Percentiles rank a stretch among this genome's conserved stretches.
Evolutionary conservation across 1,139 yeast genomes (phyloP).

Genomic region (Debaryomyces sp.): DNA sequence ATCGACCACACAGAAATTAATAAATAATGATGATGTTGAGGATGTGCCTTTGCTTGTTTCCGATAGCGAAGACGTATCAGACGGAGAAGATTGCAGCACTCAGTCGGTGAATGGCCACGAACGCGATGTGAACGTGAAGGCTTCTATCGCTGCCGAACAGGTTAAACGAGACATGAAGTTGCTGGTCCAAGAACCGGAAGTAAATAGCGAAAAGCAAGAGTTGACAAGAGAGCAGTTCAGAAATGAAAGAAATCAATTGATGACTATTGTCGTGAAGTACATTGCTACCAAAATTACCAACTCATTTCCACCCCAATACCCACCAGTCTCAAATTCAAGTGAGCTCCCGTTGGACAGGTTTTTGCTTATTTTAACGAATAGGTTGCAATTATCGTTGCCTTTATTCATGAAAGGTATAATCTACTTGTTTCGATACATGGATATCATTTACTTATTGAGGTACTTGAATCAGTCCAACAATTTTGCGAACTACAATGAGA

Average conservation of each 20-base stretch:
- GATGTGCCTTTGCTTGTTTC: slow-evolving; percentile 34
- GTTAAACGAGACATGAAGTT: slow-evolving; percentile 10
- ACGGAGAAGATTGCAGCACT: slow-evolving; percentile 21
- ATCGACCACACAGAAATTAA: slow-evolving; percentile 1
- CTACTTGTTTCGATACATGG: slow-evolving; percentile 52
- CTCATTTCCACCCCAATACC: slow-evolving; percentile 47
- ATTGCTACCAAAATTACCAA: slow-evolving; percentile 48
- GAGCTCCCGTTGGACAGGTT: slow-evolving; percentile 48
- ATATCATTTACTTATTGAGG: slow-evolving; percentile 48
- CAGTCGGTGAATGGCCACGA: slow-evolving; percentile 4
- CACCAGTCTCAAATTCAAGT: slow-evolving; percentile 30
- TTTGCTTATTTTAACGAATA: slow-evolving; percentile 39
- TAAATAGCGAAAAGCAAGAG: background rate
- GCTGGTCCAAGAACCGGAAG: slow-evolving; percentile 1
- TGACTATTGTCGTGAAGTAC: slow-evolving; percentile 51
- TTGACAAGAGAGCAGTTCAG: slow-evolving; percentile 14
- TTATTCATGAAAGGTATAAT: slow-evolving; percentile 47
- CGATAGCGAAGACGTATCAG: slow-evolving; percentile 32
- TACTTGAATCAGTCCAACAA: slow-evolving; percentile 53
- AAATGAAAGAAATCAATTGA: slow-evolving; percentile 33
- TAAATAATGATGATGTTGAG: slow-evolving; percentile 15
- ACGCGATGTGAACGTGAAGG: slow-evolving; percentile 7
- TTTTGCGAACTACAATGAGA: slow-evolving; percentile 44
- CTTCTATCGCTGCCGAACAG: slow-evolving; percentile 12
- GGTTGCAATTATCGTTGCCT: slow-evolving; percentile 40